Evolutionary conservation across 1,284 basidiomycete genomes (phyloP).

Genomic region (Ceratobasidium theobromae): DNA sequence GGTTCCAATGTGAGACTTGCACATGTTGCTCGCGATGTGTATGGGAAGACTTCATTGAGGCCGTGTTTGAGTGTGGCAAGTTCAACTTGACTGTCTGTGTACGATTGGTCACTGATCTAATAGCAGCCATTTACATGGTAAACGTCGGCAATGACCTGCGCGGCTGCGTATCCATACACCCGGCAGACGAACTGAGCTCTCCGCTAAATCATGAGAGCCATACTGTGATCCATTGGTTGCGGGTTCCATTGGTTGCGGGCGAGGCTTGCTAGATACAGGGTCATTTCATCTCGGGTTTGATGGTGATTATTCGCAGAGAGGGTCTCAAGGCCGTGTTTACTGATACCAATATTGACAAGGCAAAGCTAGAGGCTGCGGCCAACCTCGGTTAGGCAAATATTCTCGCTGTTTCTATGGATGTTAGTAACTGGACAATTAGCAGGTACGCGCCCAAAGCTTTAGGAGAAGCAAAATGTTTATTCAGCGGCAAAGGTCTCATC

Average conservation of each 20-base stretch:
- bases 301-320: constrained; percentile 46
- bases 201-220: constrained; percentile 44
- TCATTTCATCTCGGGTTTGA: too few relatives aligned
- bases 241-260: constrained; percentile 80
- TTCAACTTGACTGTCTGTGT: too few relatives aligned
- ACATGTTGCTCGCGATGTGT: too few relatives aligned
- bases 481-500: neutral
- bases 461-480: constrained; percentile 71
- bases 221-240: constrained; percentile 68
- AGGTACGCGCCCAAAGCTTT: constrained; percentile 79
- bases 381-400: constrained; percentile 66
- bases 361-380: constrained; percentile 49
- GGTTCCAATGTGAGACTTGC: too few relatives aligned
- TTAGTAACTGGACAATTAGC: constrained; percentile 73
- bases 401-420: constrained; percentile 75
- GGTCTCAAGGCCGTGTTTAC: constrained; percentile 82
- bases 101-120: too few relatives aligned
- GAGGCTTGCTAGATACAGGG: constrained; percentile 61
- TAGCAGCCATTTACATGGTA: neutral
- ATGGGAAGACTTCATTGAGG: too few relatives aligned
- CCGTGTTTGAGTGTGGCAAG: too few relatives aligned
- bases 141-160: too few relatives aligned
- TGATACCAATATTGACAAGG: constrained; percentile 65
- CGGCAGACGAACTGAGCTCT: constrained; percentile 5
- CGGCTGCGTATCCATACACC: neutral